These are phyloP conservation scores for Gracilaria gracilis DNA, from an alignment of 23 red algal genomes.

Conservation along the genomic window DNA sequence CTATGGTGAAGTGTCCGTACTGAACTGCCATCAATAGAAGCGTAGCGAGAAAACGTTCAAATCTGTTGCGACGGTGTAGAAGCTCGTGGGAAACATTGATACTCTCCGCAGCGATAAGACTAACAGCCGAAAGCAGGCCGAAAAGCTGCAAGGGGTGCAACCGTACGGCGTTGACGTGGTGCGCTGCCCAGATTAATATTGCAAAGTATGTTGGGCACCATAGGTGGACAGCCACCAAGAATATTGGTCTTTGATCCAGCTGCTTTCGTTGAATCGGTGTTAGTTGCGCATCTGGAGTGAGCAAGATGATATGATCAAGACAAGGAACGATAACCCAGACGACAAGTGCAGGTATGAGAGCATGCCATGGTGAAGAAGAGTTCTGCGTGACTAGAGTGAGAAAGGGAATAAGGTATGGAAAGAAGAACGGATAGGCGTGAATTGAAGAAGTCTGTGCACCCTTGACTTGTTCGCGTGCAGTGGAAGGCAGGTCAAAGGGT, in stretches of 20 bases:
- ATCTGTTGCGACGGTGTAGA: constrained; percentile 59
- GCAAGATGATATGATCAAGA: constrained; percentile 38
- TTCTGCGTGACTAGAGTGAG: constrained; percentile 38
- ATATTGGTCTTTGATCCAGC: constrained; percentile 9
- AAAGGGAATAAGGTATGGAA: constrained; percentile 50
- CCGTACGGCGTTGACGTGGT: neutral
- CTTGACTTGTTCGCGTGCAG: neutral
- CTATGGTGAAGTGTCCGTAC: constrained; percentile 87
- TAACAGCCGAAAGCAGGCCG: constrained; percentile 66
- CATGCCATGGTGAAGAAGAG: constrained; percentile 9
- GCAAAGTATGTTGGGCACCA: constrained; percentile 71
- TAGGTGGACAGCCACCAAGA: constrained; percentile 53
- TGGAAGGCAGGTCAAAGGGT: neutral
- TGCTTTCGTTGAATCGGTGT: neutral
- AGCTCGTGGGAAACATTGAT: constrained; percentile 92
- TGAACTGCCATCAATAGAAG: constrained; percentile 55
- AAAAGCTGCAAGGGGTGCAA: constrained; percentile 18
- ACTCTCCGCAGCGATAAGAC: constrained; percentile 73
- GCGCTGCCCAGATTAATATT: constrained; percentile 59
- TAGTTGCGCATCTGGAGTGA: constrained; percentile 5
- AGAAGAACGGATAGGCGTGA: constrained; percentile 40
- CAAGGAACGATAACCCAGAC: constrained; percentile 68
- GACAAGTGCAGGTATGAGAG: constrained; percentile 50
- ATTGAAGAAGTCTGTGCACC: neutral
- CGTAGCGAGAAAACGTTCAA: constrained; percentile 51